Conservation (phyloP, 2,329 filamentous ascomycete genomes). For the Fusarium sp. region DNA sequence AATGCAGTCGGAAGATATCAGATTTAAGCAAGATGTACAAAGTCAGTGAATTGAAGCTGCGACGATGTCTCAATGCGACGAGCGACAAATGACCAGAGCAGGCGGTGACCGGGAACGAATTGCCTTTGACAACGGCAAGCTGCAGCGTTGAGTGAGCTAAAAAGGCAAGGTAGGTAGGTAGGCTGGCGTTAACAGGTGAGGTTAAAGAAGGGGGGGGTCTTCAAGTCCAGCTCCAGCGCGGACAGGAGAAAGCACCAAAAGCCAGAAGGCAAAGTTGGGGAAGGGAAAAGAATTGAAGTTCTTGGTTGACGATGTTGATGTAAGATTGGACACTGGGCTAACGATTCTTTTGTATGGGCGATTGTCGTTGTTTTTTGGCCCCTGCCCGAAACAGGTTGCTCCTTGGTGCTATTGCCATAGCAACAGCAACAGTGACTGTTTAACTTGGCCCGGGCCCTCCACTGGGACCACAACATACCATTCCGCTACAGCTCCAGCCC, state of each 20-base stretch:
- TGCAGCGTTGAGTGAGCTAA: constrained; percentile 22
- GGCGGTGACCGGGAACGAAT: constrained; percentile 36
- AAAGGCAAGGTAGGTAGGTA: background rate
- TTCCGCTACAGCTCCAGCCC: background rate
- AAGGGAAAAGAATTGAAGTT: constrained; percentile 32
- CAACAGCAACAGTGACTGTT: constrained; percentile 30
- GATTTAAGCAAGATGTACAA: constrained; percentile 12
- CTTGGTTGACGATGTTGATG: constrained; percentile 34
- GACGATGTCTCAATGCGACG: constrained; percentile 21
- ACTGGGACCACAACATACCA: constrained; percentile 16
- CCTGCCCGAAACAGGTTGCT: constrained; percentile 40
- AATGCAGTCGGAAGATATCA: constrained; percentile 2
- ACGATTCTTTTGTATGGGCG: constrained; percentile 27
- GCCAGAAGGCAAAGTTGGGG: constrained; percentile 20
- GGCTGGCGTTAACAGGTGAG: background rate
- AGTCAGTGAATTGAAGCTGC: constrained; percentile 22
- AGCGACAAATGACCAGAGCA: constrained; percentile 15
- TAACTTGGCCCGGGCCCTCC: background rate
- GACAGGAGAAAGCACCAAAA: constrained; percentile 34
- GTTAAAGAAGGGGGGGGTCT: background rate
- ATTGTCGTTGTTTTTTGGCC: constrained; percentile 25
- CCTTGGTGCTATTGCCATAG: constrained; percentile 29
- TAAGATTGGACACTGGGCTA: constrained; percentile 23
- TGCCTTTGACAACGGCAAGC: constrained; percentile 20
- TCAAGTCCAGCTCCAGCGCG: constrained; percentile 25